phyloP scores from a whole-genome alignment of 441 rosid species.

The Codiaeum variegatum region DNA sequence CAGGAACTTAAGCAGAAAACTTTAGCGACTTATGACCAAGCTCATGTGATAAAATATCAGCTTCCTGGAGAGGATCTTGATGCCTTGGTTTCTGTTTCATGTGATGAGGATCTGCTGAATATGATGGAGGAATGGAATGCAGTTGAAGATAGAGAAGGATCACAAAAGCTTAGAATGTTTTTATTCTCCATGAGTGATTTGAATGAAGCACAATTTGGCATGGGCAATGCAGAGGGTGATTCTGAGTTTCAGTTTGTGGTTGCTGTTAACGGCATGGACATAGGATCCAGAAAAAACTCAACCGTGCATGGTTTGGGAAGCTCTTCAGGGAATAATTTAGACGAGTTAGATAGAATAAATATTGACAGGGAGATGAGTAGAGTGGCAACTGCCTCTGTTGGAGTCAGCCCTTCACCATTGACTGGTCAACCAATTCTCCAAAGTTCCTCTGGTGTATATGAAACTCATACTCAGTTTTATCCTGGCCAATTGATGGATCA shows the following conservation, averaged over 20 bases:
- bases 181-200: slow-evolving; percentile 66
- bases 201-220: slow-evolving; percentile 59
- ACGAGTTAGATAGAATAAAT: slow-evolving; percentile 44
- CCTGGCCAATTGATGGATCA: slow-evolving; percentile 46
- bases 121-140: slow-evolving; percentile 87
- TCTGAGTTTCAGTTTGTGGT: slow-evolving; percentile 78
- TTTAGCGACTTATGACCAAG: slow-evolving; percentile 53
- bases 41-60: slow-evolving; percentile 69
- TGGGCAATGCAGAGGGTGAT: slow-evolving; percentile 54
- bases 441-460: slow-evolving; percentile 38
- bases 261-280: slow-evolving; percentile 82
- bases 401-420: slow-evolving; percentile 38
- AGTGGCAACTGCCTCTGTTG: slow-evolving; percentile 37
- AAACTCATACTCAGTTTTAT: slow-evolving; percentile 43
- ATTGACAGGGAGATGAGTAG: slow-evolving; percentile 38
- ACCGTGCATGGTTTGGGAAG: slow-evolving; percentile 38
- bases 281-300: slow-evolving; percentile 46
- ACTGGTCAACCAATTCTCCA: slow-evolving; percentile 43
- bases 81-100: slow-evolving; percentile 79
- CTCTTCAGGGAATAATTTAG: slow-evolving; percentile 52
- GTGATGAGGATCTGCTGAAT: slow-evolving; percentile 82
- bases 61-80: slow-evolving; percentile 96
- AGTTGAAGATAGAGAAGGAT: slow-evolving; percentile 54
- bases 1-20: slow-evolving; percentile 60
- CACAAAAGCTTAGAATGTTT: slow-evolving; percentile 69